Evolutionary conservation across 208 protist species (phyloP).

Genomic region (Trypanosoma mega): DNA sequence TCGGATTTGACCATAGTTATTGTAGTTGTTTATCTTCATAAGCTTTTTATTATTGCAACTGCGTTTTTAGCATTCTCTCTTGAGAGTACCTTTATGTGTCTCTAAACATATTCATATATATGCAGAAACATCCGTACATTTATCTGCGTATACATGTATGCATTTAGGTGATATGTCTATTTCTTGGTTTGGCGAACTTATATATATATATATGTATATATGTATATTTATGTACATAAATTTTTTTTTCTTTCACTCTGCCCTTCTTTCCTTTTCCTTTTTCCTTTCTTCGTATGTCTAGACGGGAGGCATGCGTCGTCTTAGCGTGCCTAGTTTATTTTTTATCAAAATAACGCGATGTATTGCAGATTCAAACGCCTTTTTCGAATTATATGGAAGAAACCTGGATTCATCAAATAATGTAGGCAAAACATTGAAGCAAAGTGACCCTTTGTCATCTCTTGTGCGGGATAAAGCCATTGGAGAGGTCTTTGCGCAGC

Average conservation of each 20-base stretch:
- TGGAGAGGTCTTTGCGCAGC: constrained; percentile 21
- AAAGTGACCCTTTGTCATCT: neutral
- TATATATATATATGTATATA: constrained; percentile 11
- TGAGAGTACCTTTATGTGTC: too few species aligned
- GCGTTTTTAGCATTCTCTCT: too few species aligned
- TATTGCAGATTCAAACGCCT: constrained; percentile 6
- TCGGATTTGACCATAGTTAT: too few species aligned
- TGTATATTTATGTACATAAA: neutral
- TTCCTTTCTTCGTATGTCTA: constrained; percentile 1
- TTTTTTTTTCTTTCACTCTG: neutral
- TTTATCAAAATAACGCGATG: neutral
- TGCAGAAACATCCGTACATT: too few species aligned
- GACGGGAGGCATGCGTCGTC: constrained; percentile 9
- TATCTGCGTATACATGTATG: too few species aligned
- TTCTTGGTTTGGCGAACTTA: too few species aligned
- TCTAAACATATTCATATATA: too few species aligned
- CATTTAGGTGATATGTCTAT: too few species aligned
- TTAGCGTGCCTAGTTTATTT: neutral
- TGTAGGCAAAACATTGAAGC: too few species aligned
- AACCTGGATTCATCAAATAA: neutral
- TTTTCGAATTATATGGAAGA: constrained; percentile 28
- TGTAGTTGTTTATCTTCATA: too few species aligned
- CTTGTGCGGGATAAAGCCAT: constrained; percentile 3
- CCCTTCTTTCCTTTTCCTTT: constrained; percentile 15
- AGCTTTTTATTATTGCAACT: too few species aligned